Percentiles rank a stretch among this genome's conserved stretches.
phyloP scores from a whole-genome alignment of 2,329 filamentous ascomycete genomes.

The Lachnellula arida region DNA sequence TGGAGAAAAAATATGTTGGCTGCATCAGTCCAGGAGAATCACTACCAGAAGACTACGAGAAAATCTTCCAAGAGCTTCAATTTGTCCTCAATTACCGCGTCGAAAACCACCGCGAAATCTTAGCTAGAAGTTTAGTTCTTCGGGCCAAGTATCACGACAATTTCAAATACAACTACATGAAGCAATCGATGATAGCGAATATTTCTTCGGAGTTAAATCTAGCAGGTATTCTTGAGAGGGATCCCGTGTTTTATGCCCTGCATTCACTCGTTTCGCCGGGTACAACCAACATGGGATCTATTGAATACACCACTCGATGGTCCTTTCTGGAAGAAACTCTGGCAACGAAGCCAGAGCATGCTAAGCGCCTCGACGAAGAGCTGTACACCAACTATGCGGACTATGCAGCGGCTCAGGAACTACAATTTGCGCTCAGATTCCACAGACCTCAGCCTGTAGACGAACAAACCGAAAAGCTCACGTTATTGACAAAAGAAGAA shows the following conservation, averaged over 20 bases:
- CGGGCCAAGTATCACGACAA: not conserved
- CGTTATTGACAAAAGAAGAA: not conserved
- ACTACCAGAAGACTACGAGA: slow-evolving; percentile 4
- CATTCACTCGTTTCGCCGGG: not conserved
- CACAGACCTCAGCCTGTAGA: not conserved
- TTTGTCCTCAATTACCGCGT: not conserved
- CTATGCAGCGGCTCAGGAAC: not conserved
- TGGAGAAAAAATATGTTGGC: slow-evolving; percentile 1
- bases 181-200: not conserved
- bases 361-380: not conserved
- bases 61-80: slow-evolving; percentile 3
- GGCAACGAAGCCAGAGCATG: not conserved
- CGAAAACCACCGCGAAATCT: not conserved
- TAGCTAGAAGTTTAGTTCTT: not conserved
- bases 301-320: not conserved
- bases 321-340: not conserved
- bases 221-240: not conserved
- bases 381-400: not conserved
- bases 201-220: not conserved
- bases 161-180: no score
- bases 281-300: not conserved
- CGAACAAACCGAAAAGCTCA: not conserved
- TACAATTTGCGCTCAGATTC: not conserved
- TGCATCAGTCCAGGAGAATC: slow-evolving; percentile 1
- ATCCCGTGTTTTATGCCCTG: not conserved